Evolutionary conservation across 257 asterid species (phyloP), one percentile per base, ranked within the genome.

Genomic region (Solanum stenotomum): DNA sequence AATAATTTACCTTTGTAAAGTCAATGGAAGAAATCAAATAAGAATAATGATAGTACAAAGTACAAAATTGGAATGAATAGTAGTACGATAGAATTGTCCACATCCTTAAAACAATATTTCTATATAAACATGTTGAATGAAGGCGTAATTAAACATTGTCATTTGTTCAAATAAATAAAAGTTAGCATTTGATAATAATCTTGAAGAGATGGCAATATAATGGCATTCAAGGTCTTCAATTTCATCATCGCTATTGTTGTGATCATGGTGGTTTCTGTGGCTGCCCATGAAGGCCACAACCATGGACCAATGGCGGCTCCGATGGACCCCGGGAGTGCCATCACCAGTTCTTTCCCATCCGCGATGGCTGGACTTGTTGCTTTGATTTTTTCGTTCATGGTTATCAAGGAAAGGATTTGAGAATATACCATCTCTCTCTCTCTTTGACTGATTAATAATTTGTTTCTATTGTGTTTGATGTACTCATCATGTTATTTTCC

Each of bases 381-480:
- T 46, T 44, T 86, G 65, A 27, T 71, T 34, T 25, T 44, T 31
- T 86, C 88, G 5, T 86, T 85, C 61, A 77, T 85, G 42, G 65
- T 85, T 27, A 85, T 85, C n/a, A 38, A 40, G 87, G 79, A 44
- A 61, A 85, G 38, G 37, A 29, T 85, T 85, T 85, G 87, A 85
- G 59, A 25, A 79, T 59, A 34, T 79, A n/a, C 42, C 14, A 10
- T 18, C 7, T 8, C 4, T 44, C 52, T 44, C 52, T 8, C 25
- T 79, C 9, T 72, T 77, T 40, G 35, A 40, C 22, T n/a, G 5
- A 23, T 25, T 25, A 25, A 25, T 25, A 25, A 25, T 27, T 79
- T 79, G 40, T 79, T 44, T 46, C 8, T 2, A 18, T 29, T 40
- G 15, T 78, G 84, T 25, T 78, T 40, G 14, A 78, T 70, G 40